A percentile compares a stretch with the other conserved stretches of the same genome.
These are phyloP conservation scores for Sclerotinia trifoliorum DNA, from an alignment of 2,329 filamentous ascomycete genomes.

Conservation along the genomic window DNA sequence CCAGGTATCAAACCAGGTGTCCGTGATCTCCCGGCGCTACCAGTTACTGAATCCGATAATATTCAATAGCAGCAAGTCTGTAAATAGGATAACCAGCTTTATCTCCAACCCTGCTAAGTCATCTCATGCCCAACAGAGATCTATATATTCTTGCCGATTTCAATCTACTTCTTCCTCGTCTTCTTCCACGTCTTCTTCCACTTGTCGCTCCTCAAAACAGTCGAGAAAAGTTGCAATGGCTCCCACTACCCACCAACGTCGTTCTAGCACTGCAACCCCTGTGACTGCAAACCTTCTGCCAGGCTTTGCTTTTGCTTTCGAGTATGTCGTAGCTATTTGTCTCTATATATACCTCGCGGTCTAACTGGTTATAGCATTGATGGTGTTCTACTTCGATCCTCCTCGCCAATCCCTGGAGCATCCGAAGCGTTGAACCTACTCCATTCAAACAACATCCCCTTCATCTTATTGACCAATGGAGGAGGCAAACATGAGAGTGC, in stretches of 20 bases:
- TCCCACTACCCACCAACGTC: slow-evolving; percentile 10
- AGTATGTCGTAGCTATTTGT: slow-evolving; percentile 43
- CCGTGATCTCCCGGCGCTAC: slow-evolving; percentile 3
- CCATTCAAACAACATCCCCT: slow-evolving; percentile 74
- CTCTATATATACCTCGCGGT: not conserved
- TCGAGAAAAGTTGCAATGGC: not conserved
- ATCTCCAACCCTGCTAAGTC: not conserved
- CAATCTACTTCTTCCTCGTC: not conserved
- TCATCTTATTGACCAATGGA: slow-evolving; percentile 94
- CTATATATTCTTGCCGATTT: slow-evolving; percentile 12
- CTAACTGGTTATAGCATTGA: slow-evolving; percentile 57
- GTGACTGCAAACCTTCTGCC: slow-evolving; percentile 20
- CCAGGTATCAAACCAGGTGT: slow-evolving; percentile 2
- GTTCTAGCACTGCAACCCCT: slow-evolving; percentile 12
- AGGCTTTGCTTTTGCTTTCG: slow-evolving; percentile 56
- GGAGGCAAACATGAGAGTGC: slow-evolving; percentile 80
- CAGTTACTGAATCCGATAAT: not conserved
- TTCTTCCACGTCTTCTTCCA: not conserved
- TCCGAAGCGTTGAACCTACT: slow-evolving; percentile 70
- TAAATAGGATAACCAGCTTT: slow-evolving; percentile 3
- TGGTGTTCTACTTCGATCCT: slow-evolving; percentile 86
- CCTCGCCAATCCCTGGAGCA: slow-evolving; percentile 76
- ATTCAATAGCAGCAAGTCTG: not conserved
- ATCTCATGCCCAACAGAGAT: not conserved
- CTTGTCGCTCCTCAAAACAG: not conserved